Evolutionary conservation across 2,329 filamentous ascomycete species (phyloP), one percentile per base, ranked within the genome.

Genomic region (Neofusicoccum umdonicola): DNA sequence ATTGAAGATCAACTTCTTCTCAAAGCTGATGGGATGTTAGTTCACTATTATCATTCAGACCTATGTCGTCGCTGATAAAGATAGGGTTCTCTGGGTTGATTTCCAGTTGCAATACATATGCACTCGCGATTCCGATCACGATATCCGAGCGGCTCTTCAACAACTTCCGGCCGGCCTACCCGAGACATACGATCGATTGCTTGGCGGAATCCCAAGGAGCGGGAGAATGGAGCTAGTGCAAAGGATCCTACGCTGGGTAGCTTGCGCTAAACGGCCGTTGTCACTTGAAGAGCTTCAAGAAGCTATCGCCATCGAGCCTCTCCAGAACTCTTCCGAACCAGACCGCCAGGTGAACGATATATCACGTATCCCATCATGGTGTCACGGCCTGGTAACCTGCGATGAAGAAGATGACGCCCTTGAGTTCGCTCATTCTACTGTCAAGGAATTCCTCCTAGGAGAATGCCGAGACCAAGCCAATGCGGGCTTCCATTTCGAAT

Each of bases 211-310:
- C 8, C 1, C 0, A 11, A 31, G 27, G n/a, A 42, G 35, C 17
- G 52, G 35, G 2, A 19, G 27, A 5, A 31, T 3, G 27, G 9
- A 1, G 0, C 1, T 41, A 11, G 35, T 56, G 12, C 1, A 39
- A 12, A 56, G 9, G 17, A 56, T 22, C 3, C 42, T 56, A 3
- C 52, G 5, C 17, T 56, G 52, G 52, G n/a, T 56, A 31, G 39
- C 37, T 5, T 56, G 52, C 12, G 71, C 75, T 2, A 75, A 71
- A 64, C 71, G 74, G 41, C 72, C 72, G 1, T 64, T 81, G 1
- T 69, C 68, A 4, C 69, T 80, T 0, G 67, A 72, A n/a, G 74
- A 81, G 65, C 68, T 82, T 1, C 69, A 67, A 4, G 79, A 81
- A 62, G 76, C 73, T 2, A 71, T 80, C 39, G 68, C 73, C 3